Percentiles rank a stretch among this genome's conserved stretches.
These are phyloP conservation scores for Eucalyptus erythrocorys DNA, from an alignment of 345 rosid genomes.

Conservation along the genomic window DNA sequence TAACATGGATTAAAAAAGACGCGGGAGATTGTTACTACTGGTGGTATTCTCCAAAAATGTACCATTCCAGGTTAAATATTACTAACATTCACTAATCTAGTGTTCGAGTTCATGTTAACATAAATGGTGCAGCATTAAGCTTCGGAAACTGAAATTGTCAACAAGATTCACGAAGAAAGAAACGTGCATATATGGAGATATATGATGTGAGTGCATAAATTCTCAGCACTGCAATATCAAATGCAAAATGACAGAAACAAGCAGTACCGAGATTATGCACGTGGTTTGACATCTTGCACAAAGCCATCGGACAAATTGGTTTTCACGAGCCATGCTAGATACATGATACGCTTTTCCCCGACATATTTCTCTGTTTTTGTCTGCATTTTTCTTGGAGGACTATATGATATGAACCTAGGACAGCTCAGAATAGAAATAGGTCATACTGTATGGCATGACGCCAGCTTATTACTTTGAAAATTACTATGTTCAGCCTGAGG, in stretches of 20 bases:
- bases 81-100: no score
- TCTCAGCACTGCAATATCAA: neutral
- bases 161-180: neutral
- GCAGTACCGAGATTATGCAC: neutral
- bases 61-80: no score
- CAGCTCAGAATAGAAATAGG: neutral
- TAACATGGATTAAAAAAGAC: neutral
- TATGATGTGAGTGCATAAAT: neutral
- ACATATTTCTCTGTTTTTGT: neutral
- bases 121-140: neutral
- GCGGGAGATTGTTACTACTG: neutral
- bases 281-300: neutral
- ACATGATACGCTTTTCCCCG: neutral
- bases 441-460: neutral
- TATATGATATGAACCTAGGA: neutral
- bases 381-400: neutral
- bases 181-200: neutral
- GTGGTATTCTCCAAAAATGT: neutral
- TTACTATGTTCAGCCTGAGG: neutral
- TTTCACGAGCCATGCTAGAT: neutral
- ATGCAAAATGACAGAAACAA: neutral
- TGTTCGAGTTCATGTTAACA: neutral
- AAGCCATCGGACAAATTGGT: neutral
- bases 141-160: neutral
- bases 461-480: neutral